These are phyloP conservation scores for Globisporangium sylvaticum DNA, from an alignment of 352 stramenopile species.

Conservation along the genomic window DNA sequence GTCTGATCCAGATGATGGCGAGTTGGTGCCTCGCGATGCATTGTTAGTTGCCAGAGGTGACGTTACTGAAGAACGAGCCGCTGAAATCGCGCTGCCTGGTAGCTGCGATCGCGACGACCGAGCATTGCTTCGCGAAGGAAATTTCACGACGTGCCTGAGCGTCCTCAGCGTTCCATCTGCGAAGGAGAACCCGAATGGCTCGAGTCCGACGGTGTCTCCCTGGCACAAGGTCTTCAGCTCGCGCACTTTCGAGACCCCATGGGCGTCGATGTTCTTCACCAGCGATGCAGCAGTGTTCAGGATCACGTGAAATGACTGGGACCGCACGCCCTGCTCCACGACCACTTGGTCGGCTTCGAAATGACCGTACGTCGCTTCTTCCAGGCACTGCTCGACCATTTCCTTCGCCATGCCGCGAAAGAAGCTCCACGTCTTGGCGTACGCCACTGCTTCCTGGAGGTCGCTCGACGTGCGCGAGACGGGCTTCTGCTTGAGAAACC, in stretches of 20 bases:
- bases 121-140: background rate
- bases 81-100: background rate
- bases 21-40: background rate
- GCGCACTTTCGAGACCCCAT: constrained; percentile 39
- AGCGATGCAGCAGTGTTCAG: constrained; percentile 37
- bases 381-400: constrained; percentile 53
- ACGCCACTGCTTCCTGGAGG: constrained; percentile 24
- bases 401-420: constrained; percentile 44
- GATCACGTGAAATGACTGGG: constrained; percentile 42
- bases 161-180: constrained; percentile 33
- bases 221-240: constrained; percentile 57
- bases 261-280: constrained; percentile 38
- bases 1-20: background rate
- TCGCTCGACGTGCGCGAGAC: constrained; percentile 22
- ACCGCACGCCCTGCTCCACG: constrained; percentile 34
- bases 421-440: constrained; percentile 40
- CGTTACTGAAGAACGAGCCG: background rate
- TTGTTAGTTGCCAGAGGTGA: background rate
- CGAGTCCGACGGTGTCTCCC: constrained; percentile 49
- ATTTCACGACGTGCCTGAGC: constrained; percentile 11
- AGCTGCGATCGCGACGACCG: background rate
- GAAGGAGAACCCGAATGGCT: constrained; percentile 36
- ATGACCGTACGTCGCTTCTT: constrained; percentile 29
- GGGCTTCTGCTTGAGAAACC: constrained; percentile 35
- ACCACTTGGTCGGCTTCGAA: constrained; percentile 38